phyloP scores from a whole-genome alignment of 2,329 filamentous ascomycete genomes.

The Xylaria sp. region DNA sequence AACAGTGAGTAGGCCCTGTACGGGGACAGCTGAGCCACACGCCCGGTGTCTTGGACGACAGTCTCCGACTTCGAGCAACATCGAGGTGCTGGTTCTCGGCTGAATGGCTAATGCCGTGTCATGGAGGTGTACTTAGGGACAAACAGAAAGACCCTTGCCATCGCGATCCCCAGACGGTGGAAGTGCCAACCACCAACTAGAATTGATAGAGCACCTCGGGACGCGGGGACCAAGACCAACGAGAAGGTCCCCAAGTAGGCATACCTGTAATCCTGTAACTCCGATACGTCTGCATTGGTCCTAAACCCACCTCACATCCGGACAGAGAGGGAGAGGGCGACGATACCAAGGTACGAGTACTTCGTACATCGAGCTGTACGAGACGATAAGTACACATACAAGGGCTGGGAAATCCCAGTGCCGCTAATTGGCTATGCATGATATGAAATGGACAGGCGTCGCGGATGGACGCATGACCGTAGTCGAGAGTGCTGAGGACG shows the following conservation, averaged over 20 bases:
- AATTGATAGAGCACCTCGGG: conserved; percentile 9
- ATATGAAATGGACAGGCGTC: conserved; percentile 42
- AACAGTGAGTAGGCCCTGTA: conserved; percentile 29
- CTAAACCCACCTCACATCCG: conserved; percentile 13
- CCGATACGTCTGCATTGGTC: conserved; percentile 14
- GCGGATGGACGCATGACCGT: conserved; percentile 50
- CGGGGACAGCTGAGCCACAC: conserved; percentile 39
- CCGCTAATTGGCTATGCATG: conserved; percentile 40
- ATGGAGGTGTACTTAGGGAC: conserved; percentile 35
- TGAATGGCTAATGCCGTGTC: conserved; percentile 47
- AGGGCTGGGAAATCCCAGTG: conserved; percentile 37
- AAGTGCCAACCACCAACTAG: conserved; percentile 25
- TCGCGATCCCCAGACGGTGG: conserved; percentile 30
- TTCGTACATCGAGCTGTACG: conserved; percentile 25
- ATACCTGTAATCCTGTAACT: conserved; percentile 12
- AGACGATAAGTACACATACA: conserved; percentile 35
- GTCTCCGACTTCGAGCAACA: conserved; percentile 35
- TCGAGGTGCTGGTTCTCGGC: conserved; percentile 40
- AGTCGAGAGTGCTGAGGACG: conserved; percentile 36
- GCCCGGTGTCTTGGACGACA: conserved; percentile 31
- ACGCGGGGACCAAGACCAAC: conserved; percentile 11
- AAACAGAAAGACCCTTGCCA: conserved; percentile 33
- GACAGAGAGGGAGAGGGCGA: conserved; percentile 7
- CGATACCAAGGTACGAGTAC: conserved; percentile 18
- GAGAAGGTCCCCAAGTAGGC: conserved; percentile 8